A percentile compares a stretch with the other conserved stretches of the same genome.
These are phyloP conservation scores for Hanseniaspora clermontiae DNA, from an alignment of 805 yeast genomes.

Conservation along the genomic window DNA sequence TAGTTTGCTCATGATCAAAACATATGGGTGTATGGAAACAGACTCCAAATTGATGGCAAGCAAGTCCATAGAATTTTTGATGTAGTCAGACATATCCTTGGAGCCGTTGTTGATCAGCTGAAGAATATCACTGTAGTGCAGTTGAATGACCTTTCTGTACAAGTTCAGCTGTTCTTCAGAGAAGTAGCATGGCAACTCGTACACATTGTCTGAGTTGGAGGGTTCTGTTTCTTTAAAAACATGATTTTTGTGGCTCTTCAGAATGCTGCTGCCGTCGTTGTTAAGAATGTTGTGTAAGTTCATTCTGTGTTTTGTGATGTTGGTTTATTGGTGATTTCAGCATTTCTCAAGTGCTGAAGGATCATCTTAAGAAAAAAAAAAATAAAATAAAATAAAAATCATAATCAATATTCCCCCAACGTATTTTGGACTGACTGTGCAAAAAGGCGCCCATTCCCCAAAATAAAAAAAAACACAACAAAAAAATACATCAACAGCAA, in stretches of 20 bases:
- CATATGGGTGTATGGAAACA: constrained; percentile 80
- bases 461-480: no score
- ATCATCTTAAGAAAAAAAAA: not conserved
- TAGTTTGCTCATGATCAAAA: constrained; percentile 70
- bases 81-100: constrained; percentile 30
- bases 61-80: constrained; percentile 62
- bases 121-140: constrained; percentile 90
- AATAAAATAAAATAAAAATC: not conserved
- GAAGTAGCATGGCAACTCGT: constrained; percentile 70
- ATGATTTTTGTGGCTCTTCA: not conserved
- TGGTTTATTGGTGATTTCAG: no score
- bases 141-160: constrained; percentile 79
- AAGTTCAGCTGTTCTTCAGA: constrained; percentile 76
- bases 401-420: not conserved
- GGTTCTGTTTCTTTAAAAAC: not conserved
- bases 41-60: constrained; percentile 63
- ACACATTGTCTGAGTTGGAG: constrained; percentile 39
- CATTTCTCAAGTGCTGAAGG: not conserved
- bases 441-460: no score
- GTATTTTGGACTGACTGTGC: no score
- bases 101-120: constrained; percentile 29
- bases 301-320: not conserved
- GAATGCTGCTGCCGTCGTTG: not conserved
- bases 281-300: constrained; percentile 2
- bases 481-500: not conserved